Base-by-base conservation (phyloP, 2,329 filamentous ascomycete genomes). In the Neocucurbitaria cava region DNA sequence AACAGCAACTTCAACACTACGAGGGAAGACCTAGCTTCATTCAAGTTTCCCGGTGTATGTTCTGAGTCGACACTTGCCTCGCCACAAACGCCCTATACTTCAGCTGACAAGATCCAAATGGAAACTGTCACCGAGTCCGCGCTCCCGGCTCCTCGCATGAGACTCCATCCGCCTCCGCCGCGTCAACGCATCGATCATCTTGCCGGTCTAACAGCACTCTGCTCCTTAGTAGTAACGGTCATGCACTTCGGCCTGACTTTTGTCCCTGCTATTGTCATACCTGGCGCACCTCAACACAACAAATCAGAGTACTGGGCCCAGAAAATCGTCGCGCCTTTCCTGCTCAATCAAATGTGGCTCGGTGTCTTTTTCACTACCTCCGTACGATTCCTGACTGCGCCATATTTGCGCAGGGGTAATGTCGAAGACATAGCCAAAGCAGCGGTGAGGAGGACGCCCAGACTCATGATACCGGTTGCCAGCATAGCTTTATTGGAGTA, bases 331-430 rank as follows among this genome's bases (percentile, higher is more conserved):
- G 76, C 75, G 0, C 74, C 78, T 1, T 81, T 78, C 56, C 61
- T 81, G 10, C 72, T 81, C 31, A 79, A 81, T 28, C 77, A 77
- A 38, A 72, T 81, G 52, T 81, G 78, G 76, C 77, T 82, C 11
- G 79, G 79, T 18, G 77, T 79, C 21, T 82, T 82, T 68, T 78
- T 82, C 64, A 78, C 78, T 8, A 82, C 77, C 7, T 80, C 80
- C 0, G 78, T 77, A 35, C 77, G 79, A 42, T 82, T 82, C 62
- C 54, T 82, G 26, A 72, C 75, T 11, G 66, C 74, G 1, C 71
- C 71, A 35, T 82, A 79, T 46, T 70, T 82, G 8, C 73, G 69
- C 41, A 76, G 71, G 4, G 79, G 78, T 17, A 76, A 79, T 30
- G 64, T 82, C 13, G 62, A 73, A 21, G 73, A 75, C 24, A 71